Evolutionary conservation across 2,329 filamentous ascomycete genomes (phyloP).

Genomic region (Colletotrichum neosansevieriae): DNA sequence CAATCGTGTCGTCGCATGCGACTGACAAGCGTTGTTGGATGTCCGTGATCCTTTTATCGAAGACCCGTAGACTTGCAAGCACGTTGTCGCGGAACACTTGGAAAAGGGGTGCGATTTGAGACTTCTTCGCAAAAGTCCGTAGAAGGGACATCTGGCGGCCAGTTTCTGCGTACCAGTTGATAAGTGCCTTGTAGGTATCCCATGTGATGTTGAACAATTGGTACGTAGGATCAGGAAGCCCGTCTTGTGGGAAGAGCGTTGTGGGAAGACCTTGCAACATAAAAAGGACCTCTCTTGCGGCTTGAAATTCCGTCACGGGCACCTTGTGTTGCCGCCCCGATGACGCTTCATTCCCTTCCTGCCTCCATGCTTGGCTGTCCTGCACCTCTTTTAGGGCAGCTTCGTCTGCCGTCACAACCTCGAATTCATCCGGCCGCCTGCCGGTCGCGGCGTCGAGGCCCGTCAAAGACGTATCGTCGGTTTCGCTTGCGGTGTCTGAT

Average conservation of each 20-base stretch:
- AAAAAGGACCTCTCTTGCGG: constrained; percentile 68
- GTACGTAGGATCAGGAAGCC: constrained; percentile 54
- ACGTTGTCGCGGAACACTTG: constrained; percentile 79
- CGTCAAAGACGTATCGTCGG: constrained; percentile 53
- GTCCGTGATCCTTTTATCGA: constrained; percentile 69
- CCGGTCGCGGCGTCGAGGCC: constrained; percentile 48
- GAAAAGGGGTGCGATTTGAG: constrained; percentile 68
- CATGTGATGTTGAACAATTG: constrained; percentile 62
- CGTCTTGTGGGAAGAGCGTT: constrained; percentile 71
- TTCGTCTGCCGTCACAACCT: constrained; percentile 48
- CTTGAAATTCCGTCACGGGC: constrained; percentile 37
- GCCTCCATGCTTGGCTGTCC: constrained; percentile 62
- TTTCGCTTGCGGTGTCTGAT: constrained; percentile 50
- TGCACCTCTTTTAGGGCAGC: constrained; percentile 49
- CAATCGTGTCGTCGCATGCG: constrained; percentile 63
- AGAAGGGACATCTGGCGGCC: constrained; percentile 60
- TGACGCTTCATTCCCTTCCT: constrained; percentile 2
- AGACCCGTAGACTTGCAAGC: constrained; percentile 64
- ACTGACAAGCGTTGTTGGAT: constrained; percentile 72
- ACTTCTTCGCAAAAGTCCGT: constrained; percentile 56
- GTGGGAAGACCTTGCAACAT: constrained; percentile 87
- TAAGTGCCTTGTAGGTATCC: constrained; percentile 63
- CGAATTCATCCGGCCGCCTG: constrained; percentile 47
- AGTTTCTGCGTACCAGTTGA: constrained; percentile 60
- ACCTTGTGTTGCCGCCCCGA: constrained; percentile 36